Evolutionary conservation across 139 green algal genomes (phyloP).

Genomic region (Limnomonas spitsbergensis): DNA sequence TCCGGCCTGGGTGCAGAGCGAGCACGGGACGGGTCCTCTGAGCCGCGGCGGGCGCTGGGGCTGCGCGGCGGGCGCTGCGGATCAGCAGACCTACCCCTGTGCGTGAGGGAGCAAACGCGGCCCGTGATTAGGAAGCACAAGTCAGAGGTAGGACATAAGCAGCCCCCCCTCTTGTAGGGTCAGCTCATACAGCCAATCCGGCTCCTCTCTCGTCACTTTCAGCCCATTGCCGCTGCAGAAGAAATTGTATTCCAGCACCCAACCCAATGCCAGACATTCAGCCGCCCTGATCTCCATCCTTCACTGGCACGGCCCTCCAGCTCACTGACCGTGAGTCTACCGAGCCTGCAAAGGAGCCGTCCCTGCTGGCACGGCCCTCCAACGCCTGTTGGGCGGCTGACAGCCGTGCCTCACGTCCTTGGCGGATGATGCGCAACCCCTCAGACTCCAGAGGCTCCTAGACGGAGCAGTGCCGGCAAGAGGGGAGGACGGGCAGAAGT

Average conservation of each 20-base stretch:
- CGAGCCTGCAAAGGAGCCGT: neutral
- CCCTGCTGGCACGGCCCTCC: neutral
- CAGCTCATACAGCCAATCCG: neutral
- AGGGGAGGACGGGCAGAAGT: no score
- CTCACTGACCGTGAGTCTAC: neutral
- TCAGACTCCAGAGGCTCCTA: neutral
- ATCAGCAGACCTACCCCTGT: no score
- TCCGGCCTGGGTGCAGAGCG: no score
- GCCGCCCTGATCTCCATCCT: neutral
- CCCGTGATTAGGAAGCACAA: no score
- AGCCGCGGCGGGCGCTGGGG: no score
- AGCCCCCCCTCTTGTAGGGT: neutral
- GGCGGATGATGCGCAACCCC: neutral
- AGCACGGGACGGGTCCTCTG: no score
- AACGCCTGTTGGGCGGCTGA: neutral
- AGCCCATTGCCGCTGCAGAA: neutral
- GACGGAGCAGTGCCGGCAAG: neutral
- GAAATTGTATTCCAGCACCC: neutral
- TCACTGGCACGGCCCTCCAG: neutral
- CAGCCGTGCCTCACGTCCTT: neutral
- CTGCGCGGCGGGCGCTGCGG: no score
- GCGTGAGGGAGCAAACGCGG: no score
- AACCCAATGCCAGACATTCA: no score
- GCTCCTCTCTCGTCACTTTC: neutral
- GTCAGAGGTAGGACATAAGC: no score